Evolutionary conservation across 495 filamentous ascomycete species (phyloP), one percentile per base, ranked within the genome.

Genomic region (Amorphotheca resinae): DNA sequence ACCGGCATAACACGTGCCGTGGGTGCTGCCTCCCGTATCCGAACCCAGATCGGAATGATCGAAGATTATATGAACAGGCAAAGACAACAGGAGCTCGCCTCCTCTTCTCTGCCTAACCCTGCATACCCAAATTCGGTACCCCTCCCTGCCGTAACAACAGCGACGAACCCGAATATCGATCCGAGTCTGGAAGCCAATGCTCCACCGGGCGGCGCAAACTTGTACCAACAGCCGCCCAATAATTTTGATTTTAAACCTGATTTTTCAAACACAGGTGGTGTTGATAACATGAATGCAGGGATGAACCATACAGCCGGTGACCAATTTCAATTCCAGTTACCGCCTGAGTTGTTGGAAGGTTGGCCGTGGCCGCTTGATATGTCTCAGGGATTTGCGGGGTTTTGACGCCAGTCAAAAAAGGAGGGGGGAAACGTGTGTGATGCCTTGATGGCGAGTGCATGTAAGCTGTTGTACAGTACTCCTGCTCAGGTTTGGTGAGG

Each of bases 31-130:
- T 48, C 57, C 41, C 59, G 61, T 20, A 59, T 72, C 0, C 61
- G 66, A 8, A 47, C 49, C 22, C 65, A 69, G 17, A 61, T 72
- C 4, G 56, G 63, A 5, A 59, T 59, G 26, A 68, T 72, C 23
- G 69, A 72, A 49, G 60, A 63, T 21, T 71, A 67, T 48, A 69
- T 72, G 61, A 55, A 54, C 16, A 57, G 56, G 22, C 62, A 61
- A 33, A 50, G 57, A 9, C 34, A 40, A 36, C 25, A 35, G 22
- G 9, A 44, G 28, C n/a, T 21, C 22, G 12, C 21, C 14, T 11
- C 18, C 33, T n/a, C 17, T 1, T 9, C 38, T 15, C 7, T 30
- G 4, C 21, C 14, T 17, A 31, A 28, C 31, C 16, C 2, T 22
- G 15, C 12, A 18, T 15, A 8, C 4, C 1, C 26, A 6, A 42